Evolutionary conservation across 202 grass and related monocot genomes (phyloP).

Genomic region (Setaria italica): DNA sequence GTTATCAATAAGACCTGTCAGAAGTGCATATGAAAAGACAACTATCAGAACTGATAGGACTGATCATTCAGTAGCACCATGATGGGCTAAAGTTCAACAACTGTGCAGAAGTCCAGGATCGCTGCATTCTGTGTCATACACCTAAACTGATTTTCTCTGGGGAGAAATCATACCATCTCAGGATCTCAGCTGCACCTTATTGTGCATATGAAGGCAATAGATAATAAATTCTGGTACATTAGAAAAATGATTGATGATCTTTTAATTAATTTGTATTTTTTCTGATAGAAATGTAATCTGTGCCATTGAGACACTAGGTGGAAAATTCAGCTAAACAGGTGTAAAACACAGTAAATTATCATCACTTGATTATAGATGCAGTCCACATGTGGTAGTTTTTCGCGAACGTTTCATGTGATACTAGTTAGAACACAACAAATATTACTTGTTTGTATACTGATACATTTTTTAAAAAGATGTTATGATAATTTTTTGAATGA

Average conservation of each 20-base stretch:
- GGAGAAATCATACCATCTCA: slow-evolving; percentile 12
- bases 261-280: background rate
- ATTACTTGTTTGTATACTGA: background rate
- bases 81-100: slow-evolving; percentile 40
- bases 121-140: background rate
- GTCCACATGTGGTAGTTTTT: background rate
- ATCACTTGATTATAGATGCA: background rate
- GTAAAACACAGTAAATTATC: background rate
- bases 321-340: background rate
- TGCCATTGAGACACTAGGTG: background rate
- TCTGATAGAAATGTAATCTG: background rate
- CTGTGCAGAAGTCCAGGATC: slow-evolving; percentile 25
- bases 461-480: background rate
- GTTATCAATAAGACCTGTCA: slow-evolving; percentile 42
- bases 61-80: slow-evolving; percentile 41
- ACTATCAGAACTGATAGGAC: slow-evolving; percentile 41
- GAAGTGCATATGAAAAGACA: slow-evolving; percentile 28
- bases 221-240: background rate
- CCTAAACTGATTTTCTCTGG: background rate
- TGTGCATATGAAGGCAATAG: background rate
- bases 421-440: background rate
- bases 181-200: background rate
- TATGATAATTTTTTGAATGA: background rate
- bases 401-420: background rate
- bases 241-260: background rate